Evolutionary conservation across 2,329 filamentous ascomycete genomes (phyloP).

Genomic region (Xylariaceae sp.): DNA sequence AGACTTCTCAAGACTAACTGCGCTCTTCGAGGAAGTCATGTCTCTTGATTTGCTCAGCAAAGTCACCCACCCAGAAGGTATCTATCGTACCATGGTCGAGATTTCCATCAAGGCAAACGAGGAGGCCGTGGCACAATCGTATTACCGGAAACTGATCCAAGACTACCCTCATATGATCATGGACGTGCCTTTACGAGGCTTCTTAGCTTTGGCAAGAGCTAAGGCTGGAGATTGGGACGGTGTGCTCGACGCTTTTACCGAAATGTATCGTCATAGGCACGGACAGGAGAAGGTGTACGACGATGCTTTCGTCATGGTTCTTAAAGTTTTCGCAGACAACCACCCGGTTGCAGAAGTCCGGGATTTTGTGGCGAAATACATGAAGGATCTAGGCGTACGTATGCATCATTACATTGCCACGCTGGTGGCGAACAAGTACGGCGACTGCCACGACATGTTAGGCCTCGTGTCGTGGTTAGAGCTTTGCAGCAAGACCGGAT

Average conservation of each 20-base stretch:
- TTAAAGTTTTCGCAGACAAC: slow-evolving; percentile 43
- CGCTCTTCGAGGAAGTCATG: slow-evolving; percentile 35
- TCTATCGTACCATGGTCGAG: slow-evolving; percentile 46
- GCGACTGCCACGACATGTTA: slow-evolving; percentile 40
- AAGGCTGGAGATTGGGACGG: slow-evolving; percentile 45
- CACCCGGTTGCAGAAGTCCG: slow-evolving; percentile 46
- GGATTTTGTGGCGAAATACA: slow-evolving; percentile 43
- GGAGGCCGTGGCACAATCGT: slow-evolving; percentile 34
- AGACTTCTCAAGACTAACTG: slow-evolving; percentile 30
- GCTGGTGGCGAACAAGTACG: slow-evolving; percentile 48
- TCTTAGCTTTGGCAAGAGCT: slow-evolving; percentile 42
- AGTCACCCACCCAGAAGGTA: slow-evolving; percentile 32
- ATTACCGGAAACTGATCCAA: slow-evolving; percentile 33
- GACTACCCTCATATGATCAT: slow-evolving; percentile 30
- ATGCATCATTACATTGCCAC: slow-evolving; percentile 43
- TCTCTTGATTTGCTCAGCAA: slow-evolving; percentile 28
- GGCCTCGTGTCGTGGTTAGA: slow-evolving; percentile 46
- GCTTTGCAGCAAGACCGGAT: slow-evolving; percentile 42
- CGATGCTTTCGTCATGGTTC: slow-evolving; percentile 41
- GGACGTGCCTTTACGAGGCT: slow-evolving; percentile 41
- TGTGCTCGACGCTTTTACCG: slow-evolving; percentile 40
- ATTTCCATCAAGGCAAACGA: slow-evolving; percentile 42
- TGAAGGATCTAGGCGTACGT: slow-evolving; percentile 39
- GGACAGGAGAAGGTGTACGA: slow-evolving; percentile 29
- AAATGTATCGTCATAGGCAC: slow-evolving; percentile 21